phyloP scores from a whole-genome alignment of 192 early-diverging fungal species.

The Umbelopsis sp. region DNA sequence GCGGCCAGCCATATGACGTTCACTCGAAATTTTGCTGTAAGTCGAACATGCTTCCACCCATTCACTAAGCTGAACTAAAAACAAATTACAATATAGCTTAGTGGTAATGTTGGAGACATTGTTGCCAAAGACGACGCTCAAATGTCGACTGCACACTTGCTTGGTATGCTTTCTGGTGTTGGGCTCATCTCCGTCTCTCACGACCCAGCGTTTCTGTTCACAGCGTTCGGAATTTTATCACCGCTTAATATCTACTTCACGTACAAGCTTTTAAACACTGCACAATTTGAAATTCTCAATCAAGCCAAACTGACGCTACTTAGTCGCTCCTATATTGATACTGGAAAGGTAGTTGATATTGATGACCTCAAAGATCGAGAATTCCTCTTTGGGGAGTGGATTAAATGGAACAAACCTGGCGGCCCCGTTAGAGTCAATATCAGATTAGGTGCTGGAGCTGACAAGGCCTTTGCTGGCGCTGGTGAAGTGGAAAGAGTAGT shows the following conservation, averaged over 20 bases:
- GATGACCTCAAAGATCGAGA: conserved; percentile 42
- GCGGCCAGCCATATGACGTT: conserved; percentile 74
- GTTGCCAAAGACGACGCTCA: conserved; percentile 75
- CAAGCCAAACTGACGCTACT: conserved; percentile 60
- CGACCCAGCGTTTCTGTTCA: conserved; percentile 56
- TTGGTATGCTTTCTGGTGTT: conserved; percentile 63
- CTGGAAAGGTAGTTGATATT: conserved; percentile 44
- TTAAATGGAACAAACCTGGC: conserved; percentile 31
- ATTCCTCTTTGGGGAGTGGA: conserved; percentile 67
- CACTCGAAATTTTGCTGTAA: conserved; percentile 64
- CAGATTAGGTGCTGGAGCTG: conserved; percentile 46
- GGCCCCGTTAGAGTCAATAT: conserved; percentile 43
- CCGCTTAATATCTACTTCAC: conserved; percentile 62
- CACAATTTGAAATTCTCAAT: conserved; percentile 69
- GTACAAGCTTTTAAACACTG: conserved; percentile 52
- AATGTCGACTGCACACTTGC: conserved; percentile 65
- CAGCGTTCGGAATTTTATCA: conserved; percentile 50
- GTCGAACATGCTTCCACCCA: not conserved
- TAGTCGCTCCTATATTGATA: conserved; percentile 48
- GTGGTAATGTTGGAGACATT: conserved; percentile 73
- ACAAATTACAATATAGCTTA: conserved; percentile 31
- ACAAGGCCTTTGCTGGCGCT: conserved; percentile 43
- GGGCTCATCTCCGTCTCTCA: conserved; percentile 56
- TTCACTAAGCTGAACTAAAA: not conserved
- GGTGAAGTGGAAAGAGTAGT: conserved; percentile 42